Evolutionary conservation across 345 rosid genomes (phyloP).

Genomic region (Raphanus sativus): DNA sequence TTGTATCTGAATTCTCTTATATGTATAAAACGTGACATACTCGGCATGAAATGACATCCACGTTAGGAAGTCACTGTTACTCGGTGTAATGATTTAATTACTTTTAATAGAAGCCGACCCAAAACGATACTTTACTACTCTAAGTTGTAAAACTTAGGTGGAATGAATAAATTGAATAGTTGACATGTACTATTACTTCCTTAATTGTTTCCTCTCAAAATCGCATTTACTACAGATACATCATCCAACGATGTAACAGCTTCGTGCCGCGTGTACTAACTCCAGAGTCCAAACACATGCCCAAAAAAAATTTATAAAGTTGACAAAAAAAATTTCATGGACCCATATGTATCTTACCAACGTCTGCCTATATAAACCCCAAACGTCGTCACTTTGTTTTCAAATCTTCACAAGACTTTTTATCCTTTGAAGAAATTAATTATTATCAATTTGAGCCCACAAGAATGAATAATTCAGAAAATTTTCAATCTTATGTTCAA

Average conservation of each 20-base stretch:
- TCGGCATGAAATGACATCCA: neutral
- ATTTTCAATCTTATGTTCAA: neutral
- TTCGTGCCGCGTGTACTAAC: constrained; percentile 11
- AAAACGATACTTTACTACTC: neutral
- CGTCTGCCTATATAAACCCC: constrained; percentile 2
- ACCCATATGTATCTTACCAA: neutral
- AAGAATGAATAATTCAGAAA: neutral
- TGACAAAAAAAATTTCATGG: neutral
- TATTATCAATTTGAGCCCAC: constrained; percentile 4
- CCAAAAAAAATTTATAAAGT: neutral
- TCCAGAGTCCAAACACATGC: neutral
- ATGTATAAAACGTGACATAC: constrained; percentile 5
- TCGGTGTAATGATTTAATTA: constrained; percentile 10
- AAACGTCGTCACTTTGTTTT: neutral
- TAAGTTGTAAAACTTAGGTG: neutral
- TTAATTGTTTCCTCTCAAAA: neutral
- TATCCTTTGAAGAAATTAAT: neutral
- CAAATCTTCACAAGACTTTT: neutral
- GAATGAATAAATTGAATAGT: too few relatives aligned
- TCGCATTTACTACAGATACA: neutral
- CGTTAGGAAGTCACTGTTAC: neutral
- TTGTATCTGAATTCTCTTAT: neutral
- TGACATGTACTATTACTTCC: neutral
- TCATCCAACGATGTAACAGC: neutral
- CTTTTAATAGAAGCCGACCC: neutral